Conservation (phyloP, 1,284 basidiomycete species). For the Rhodotorula sp. region DNA sequence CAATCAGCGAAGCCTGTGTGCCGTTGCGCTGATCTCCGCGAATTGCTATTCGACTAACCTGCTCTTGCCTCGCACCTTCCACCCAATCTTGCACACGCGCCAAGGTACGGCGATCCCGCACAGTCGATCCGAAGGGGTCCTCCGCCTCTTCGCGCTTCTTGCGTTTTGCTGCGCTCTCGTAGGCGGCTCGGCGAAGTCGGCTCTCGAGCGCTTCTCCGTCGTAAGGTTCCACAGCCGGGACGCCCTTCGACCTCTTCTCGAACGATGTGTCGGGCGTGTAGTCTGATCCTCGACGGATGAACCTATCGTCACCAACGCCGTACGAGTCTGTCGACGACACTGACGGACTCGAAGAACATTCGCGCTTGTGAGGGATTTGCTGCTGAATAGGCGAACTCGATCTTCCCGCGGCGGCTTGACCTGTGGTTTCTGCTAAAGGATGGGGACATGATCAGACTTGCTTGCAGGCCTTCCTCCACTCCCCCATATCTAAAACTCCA, state of each 20-base stretch:
- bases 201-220: background rate
- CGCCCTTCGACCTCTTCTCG: background rate
- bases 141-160: background rate
- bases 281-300: background rate
- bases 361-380: no score
- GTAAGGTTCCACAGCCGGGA: no score
- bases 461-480: no score
- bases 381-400: no score
- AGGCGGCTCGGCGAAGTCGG: background rate
- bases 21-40: no score
- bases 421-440: no score
- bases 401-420: no score
- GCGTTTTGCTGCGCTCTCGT: background rate
- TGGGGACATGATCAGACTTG: no score
- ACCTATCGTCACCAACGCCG: background rate
- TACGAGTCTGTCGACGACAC: background rate
- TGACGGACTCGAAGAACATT: background rate
- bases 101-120: background rate
- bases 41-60: no score
- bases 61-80: background rate
- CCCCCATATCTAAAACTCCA: background rate
- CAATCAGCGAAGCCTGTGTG: no score
- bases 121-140: background rate
- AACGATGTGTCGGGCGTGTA: background rate
- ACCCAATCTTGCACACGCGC: background rate